A percentile compares a stretch with the other conserved stretches of the same genome.
Conservation (phyloP, 768 basidiomycete species). For the Termitomyces eurrhizus region DNA sequence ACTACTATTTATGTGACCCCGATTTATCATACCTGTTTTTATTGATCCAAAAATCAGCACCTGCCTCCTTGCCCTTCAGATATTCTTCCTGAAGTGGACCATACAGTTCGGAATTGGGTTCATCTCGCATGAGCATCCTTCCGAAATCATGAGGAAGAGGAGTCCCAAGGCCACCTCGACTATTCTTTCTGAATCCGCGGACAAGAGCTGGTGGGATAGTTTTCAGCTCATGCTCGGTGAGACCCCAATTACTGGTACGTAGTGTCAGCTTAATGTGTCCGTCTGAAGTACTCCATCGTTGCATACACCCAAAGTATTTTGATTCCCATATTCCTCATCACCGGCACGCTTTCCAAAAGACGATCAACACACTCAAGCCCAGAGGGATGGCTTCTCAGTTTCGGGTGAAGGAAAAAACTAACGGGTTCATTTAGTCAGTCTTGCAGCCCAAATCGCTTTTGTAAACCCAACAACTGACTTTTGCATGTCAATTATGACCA, state of each 20-base stretch:
- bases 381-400: constrained; percentile 48
- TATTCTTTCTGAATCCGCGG: constrained; percentile 50
- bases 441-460: neutral
- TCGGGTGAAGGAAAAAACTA: constrained; percentile 65
- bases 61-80: constrained; percentile 43
- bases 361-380: constrained; percentile 58
- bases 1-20: neutral
- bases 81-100: constrained; percentile 58
- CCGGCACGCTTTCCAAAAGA: constrained; percentile 43
- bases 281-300: neutral
- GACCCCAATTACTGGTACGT: constrained; percentile 58
- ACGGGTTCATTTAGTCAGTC: neutral
- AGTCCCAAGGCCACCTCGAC: constrained; percentile 49
- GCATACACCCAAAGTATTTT: constrained; percentile 66
- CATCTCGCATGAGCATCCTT: constrained; percentile 53
- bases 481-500: constrained; percentile 73
- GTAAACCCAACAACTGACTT: constrained; percentile 39
- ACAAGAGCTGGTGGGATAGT: constrained; percentile 58
- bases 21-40: constrained; percentile 50
- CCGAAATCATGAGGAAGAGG: constrained; percentile 52
- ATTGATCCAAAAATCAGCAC: constrained; percentile 70
- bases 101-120: constrained; percentile 57
- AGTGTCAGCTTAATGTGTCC: neutral
- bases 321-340: constrained; percentile 33
- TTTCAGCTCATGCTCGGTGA: constrained; percentile 58